Evolutionary conservation across 2,329 filamentous ascomycete genomes (phyloP).

Genomic region (Endothia cerciana): DNA sequence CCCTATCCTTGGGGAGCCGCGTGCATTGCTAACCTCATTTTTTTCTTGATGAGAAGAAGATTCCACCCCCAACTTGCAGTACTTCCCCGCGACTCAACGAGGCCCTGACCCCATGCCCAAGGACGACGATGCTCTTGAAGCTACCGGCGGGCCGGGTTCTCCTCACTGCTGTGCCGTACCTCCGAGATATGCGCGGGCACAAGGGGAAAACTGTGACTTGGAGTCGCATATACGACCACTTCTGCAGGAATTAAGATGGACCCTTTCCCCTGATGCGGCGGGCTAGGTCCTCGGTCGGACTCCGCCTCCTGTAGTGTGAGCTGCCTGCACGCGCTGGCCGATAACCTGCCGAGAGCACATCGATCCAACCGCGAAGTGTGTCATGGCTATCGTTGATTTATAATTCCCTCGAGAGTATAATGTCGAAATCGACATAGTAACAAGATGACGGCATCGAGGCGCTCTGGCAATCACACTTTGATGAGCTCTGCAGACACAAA

Average conservation of each 20-base stretch:
- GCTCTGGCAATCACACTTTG: background rate
- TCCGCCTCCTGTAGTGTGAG: background rate
- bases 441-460: background rate
- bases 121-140: background rate
- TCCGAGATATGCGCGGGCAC: background rate
- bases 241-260: no score
- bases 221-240: background rate
- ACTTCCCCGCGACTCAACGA: background rate
- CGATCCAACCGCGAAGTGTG: background rate
- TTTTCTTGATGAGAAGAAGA: background rate
- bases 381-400: background rate
- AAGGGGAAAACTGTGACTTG: background rate
- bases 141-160: slow-evolving; percentile 2
- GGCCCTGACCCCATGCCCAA: background rate
- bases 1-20: background rate
- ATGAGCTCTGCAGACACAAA: background rate
- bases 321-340: background rate
- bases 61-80: background rate
- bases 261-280: background rate
- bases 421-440: background rate
- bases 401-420: background rate
- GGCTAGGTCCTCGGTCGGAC: background rate
- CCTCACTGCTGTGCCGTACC: slow-evolving; percentile 7
- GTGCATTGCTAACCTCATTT: background rate
- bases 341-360: background rate